Evolutionary conservation across 2,329 filamentous ascomycete species (phyloP).

Genomic region (Blastomyces emzantsi): DNA sequence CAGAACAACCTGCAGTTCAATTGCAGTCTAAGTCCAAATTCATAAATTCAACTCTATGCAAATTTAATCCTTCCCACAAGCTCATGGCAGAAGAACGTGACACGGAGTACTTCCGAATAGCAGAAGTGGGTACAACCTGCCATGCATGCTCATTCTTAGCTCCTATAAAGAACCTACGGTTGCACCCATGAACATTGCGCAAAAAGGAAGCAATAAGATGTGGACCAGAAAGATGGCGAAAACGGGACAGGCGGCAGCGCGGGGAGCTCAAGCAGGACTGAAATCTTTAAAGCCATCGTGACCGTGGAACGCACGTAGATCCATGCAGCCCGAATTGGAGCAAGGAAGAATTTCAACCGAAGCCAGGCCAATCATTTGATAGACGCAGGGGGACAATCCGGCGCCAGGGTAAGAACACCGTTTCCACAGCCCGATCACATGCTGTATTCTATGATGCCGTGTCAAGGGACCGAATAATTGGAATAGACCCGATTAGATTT

Average conservation of each 20-base stretch:
- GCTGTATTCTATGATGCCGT: not conserved
- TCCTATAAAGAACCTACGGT: not conserved
- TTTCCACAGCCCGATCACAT: not conserved
- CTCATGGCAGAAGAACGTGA: slow-evolving; percentile 3
- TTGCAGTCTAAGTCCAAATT: not conserved
- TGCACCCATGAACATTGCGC: not conserved
- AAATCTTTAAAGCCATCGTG: not conserved
- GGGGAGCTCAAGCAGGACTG: not conserved
- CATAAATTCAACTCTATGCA: not conserved
- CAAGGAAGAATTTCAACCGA: not conserved
- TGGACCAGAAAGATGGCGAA: not conserved
- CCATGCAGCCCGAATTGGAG: not conserved
- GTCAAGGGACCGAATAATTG: not conserved
- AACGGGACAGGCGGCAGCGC: not conserved
- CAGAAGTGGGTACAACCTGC: not conserved
- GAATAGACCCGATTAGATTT: not conserved
- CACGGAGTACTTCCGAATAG: slow-evolving; percentile 3
- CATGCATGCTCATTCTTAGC: not conserved
- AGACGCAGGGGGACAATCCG: not conserved
- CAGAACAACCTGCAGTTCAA: not conserved
- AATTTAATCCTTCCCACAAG: not conserved
- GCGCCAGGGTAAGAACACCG: not conserved
- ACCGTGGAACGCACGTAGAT: too few species aligned
- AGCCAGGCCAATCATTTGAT: not conserved
- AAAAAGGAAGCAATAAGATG: not conserved